Conservation (phyloP, 73 alveolate genomes). For the Halteria grandinella region DNA sequence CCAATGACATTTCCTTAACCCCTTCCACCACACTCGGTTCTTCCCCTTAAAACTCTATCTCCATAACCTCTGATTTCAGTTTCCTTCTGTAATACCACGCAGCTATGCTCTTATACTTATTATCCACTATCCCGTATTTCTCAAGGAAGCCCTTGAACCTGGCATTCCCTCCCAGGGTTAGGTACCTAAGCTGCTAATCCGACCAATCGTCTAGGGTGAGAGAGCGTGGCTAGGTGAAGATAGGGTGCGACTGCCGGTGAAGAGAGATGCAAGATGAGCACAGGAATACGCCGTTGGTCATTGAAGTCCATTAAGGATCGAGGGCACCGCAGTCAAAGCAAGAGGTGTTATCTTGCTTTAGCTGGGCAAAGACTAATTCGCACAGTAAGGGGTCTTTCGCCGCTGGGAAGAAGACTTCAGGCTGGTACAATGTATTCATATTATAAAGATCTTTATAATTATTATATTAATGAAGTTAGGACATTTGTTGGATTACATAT, state of each 20-base stretch:
- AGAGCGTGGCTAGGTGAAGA: constrained; percentile 72
- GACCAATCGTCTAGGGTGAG: constrained; percentile 85
- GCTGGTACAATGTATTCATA: no score
- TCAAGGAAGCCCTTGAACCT: constrained; percentile 18
- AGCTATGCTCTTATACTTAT: no score
- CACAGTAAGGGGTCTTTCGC: no score
- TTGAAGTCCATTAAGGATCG: constrained; percentile 81
- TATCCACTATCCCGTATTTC: constrained; percentile 21
- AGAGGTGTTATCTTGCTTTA: no score
- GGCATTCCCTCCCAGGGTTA: constrained; percentile 70
- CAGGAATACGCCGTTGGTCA: constrained; percentile 65
- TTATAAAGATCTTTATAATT: no score
- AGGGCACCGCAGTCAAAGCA: constrained; percentile 85
- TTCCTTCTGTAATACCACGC: no score
- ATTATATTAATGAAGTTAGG: constrained; percentile 18
- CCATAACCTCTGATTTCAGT: no score
- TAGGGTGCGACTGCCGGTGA: constrained; percentile 70
- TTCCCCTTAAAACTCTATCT: no score
- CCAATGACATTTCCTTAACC: no score
- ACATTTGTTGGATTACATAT: constrained; percentile 25
- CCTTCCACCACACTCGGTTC: no score
- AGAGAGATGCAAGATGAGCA: constrained; percentile 70
- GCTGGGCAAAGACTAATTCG: no score
- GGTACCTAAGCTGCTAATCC: constrained; percentile 77
- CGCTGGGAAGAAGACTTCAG: no score